A percentile compares a stretch with the other conserved stretches of the same genome.
phyloP scores from a whole-genome alignment of 2,329 filamentous ascomycete genomes.

The Claviceps sorghi region DNA sequence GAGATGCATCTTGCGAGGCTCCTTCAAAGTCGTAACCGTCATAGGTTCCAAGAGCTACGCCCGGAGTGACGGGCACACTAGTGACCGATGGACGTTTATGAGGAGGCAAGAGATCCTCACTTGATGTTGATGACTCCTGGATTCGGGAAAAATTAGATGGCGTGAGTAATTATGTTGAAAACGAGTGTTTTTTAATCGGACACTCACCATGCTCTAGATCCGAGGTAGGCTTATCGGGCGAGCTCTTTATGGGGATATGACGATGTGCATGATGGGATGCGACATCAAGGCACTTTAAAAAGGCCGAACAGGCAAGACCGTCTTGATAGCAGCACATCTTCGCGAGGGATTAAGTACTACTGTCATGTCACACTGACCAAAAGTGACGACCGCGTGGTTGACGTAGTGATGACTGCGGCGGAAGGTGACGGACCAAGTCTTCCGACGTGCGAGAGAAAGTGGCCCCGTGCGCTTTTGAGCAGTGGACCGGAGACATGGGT shows the following conservation, averaged over 20 bases:
- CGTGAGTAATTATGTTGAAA: neutral
- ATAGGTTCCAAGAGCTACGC: constrained; percentile 4
- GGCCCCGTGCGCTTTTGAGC: neutral
- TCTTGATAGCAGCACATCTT: neutral
- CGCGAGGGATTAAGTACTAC: too few species aligned
- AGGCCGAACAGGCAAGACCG: neutral
- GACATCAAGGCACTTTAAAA: neutral
- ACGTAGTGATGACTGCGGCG: constrained; percentile 1
- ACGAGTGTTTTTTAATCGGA: neutral
- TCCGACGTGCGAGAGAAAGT: neutral
- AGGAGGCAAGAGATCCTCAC: constrained; percentile 4
- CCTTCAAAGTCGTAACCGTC: constrained; percentile 2
- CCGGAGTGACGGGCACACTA: constrained; percentile 5
- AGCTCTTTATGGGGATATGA: neutral
- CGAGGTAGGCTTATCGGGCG: neutral
- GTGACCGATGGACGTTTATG: constrained; percentile 2
- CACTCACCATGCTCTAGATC: neutral
- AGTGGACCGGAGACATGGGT: neutral
- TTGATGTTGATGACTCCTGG: constrained; percentile 1
- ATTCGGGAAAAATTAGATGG: neutral
- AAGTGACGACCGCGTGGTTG: constrained; percentile 1
- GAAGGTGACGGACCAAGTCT: neutral
- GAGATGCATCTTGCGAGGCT: neutral
- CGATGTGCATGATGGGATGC: neutral
- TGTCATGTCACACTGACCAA: neutral